Base-by-base conservation (phyloP, 2,329 filamentous ascomycete genomes). In the Colletotrichum coccodes region DNA sequence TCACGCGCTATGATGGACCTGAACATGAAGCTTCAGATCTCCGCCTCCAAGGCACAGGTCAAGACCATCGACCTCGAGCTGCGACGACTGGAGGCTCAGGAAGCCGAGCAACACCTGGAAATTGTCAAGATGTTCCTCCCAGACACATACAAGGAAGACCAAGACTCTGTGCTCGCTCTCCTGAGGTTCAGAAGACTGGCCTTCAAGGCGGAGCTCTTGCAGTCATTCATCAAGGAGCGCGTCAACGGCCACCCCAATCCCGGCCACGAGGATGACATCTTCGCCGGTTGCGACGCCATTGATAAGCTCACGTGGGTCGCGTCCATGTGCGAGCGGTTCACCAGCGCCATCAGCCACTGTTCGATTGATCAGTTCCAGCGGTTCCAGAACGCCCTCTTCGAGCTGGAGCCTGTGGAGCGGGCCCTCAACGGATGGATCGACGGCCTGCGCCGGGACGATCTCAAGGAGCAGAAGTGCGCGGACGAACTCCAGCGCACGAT, bases 1-100 rank as follows among this genome's bases (percentile, higher is more conserved):
- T 97, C 95, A 50, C 90, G 94, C 71, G 94, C 95, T 61, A 97
- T 99, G 92, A 93, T 97, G 89, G 95, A 99, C 76, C 87, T 99
- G 52, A 98, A 98, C 79, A 89, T 95, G 87, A 97, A 97, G 81
- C 87, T 99, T 49, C 95, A 97, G 76, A 89, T 93, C 64, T 97
- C 94, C 14, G 94, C 94, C 12, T 89, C 94, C 46, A 97, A 97
- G 83, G 92, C 95, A 3, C 95, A 97, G 78, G 91, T 94, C 75
- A 98, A 97, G 83, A 94, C 94, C 0, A 97, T 99, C 71, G 95
- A 98, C 73, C 86, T 98, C 34, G 95, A 98, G 78, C 84, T 98
- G 65, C 89, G 92, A 60, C 91, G 92, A 64, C 88, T 98, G 76
- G 94, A 97, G 74, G 94, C 95, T 0, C 92, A 97, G 74, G 94